Percentiles rank a stretch among this genome's conserved stretches.
Evolutionary conservation across 306 rosid species (phyloP).

Genomic region (Vigna trinervia): DNA sequence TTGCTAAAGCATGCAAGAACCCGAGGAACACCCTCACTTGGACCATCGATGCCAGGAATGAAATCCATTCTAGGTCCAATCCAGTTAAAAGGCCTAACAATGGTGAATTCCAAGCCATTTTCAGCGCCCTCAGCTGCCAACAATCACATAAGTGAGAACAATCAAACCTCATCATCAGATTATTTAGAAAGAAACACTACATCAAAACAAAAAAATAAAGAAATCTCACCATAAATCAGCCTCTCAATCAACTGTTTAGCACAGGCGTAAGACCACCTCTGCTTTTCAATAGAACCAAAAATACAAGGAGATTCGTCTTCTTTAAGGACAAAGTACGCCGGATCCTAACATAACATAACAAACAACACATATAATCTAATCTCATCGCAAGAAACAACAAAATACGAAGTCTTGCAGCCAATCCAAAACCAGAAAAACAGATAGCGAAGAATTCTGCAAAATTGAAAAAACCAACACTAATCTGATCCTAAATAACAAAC

Average conservation of each 20-base stretch:
- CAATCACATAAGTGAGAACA: constrained; percentile 26
- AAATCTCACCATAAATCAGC: constrained; percentile 81
- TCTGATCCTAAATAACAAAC: not conserved
- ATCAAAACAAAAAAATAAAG: not conserved
- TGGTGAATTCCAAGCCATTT: constrained; percentile 87
- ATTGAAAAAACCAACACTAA: constrained; percentile 2
- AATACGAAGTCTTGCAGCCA: not conserved
- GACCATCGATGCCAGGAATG: constrained; percentile 98
- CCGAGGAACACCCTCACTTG: constrained; percentile 98
- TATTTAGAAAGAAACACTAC: not conserved
- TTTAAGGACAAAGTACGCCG: constrained; percentile 83
- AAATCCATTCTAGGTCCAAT: constrained; percentile 99
- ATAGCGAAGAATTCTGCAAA: not conserved
- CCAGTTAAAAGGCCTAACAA: constrained; percentile 98
- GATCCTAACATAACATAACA: constrained; percentile 64
- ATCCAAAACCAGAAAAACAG: constrained; percentile 28
- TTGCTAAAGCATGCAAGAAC: constrained; percentile 98
- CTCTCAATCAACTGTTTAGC: constrained; percentile 99
- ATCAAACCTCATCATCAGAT: not conserved
- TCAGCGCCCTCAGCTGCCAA: constrained; percentile 97
- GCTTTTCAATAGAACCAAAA: constrained; percentile 93
- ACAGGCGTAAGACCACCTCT: constrained; percentile 99
- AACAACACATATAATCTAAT: constrained; percentile 35
- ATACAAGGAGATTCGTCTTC: constrained; percentile 95
- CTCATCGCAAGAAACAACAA: constrained; percentile 29